These are phyloP conservation scores for Pilobolus umbonatus DNA, from an alignment of 192 early-diverging fungal genomes.

Conservation along the genomic window DNA sequence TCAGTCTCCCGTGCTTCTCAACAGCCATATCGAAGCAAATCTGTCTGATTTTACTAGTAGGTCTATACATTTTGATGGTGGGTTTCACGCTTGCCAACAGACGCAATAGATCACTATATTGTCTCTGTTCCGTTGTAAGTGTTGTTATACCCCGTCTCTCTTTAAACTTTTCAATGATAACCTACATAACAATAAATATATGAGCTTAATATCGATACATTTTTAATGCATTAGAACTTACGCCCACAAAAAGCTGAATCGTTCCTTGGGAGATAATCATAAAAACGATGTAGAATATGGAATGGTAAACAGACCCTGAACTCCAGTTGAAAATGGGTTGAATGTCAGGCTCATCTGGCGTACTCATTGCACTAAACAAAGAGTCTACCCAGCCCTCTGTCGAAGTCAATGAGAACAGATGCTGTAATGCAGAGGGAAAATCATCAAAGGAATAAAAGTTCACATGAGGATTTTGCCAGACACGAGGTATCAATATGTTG, in stretches of 20 bases:
- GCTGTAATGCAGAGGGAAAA: slow-evolving; percentile 41
- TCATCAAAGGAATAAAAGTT: slow-evolving; percentile 46
- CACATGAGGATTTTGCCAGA: slow-evolving; percentile 47
- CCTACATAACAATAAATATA: slow-evolving; percentile 31
- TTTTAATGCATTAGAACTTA: slow-evolving; percentile 7
- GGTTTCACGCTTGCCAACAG: slow-evolving; percentile 44
- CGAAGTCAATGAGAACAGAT: slow-evolving; percentile 47
- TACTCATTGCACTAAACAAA: slow-evolving; percentile 34
- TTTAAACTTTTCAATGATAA: slow-evolving; percentile 55
- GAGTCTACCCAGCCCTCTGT: slow-evolving; percentile 51
- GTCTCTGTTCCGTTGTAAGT: slow-evolving; percentile 46
- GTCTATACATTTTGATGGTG: slow-evolving; percentile 36
- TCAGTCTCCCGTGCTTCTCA: slow-evolving; percentile 37
- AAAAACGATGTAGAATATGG: slow-evolving; percentile 24
- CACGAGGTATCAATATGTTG: slow-evolving; percentile 37
- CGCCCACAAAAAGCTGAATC: slow-evolving; percentile 33
- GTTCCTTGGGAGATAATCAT: slow-evolving; percentile 34
- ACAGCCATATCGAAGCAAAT: slow-evolving; percentile 38
- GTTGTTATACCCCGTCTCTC: slow-evolving; percentile 48
- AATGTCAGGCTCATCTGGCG: slow-evolving; percentile 19
- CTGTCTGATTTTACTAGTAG: slow-evolving; percentile 27
- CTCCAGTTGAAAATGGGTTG: slow-evolving; percentile 26
- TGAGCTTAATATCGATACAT: neutral
- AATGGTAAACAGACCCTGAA: slow-evolving; percentile 19
- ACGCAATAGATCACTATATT: slow-evolving; percentile 49